A percentile compares a stretch with the other conserved stretches of the same genome.
Conservation (phyloP, 2,329 filamentous ascomycete genomes). For the Cytospora leucostoma region DNA sequence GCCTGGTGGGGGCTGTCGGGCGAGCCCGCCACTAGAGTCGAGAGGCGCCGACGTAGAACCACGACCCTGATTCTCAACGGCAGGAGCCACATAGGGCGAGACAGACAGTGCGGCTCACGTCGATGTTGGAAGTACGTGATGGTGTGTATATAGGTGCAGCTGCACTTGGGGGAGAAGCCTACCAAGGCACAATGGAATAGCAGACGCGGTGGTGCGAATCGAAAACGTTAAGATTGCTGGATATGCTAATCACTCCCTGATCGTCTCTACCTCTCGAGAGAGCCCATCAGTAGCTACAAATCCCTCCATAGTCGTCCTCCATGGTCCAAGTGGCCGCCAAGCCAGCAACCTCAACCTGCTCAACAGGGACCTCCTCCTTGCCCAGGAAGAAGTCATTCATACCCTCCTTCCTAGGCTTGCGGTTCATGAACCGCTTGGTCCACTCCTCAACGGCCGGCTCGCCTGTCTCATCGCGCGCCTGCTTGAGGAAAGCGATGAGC, state of each 20-base stretch:
- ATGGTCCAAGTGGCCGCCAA: constrained; percentile 87
- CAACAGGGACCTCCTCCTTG: constrained; percentile 51
- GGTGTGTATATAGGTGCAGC: too few relatives aligned
- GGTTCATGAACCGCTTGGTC: constrained; percentile 60
- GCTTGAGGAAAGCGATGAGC: constrained; percentile 92
- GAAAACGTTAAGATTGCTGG: too few relatives aligned
- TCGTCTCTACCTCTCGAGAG: not conserved
- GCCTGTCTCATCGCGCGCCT: constrained; percentile 92
- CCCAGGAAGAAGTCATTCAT: constrained; percentile 60
- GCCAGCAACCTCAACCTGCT: constrained; percentile 59
- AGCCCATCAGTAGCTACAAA: constrained; percentile 52
- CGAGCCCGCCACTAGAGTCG: constrained; percentile 34
- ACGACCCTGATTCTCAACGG: too few relatives aligned
- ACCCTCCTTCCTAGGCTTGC: constrained; percentile 51
- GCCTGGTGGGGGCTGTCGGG: constrained; percentile 7
- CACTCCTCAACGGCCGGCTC: constrained; percentile 79
- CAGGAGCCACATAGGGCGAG: too few relatives aligned
- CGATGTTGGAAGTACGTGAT: too few relatives aligned
- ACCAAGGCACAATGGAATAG: not conserved
- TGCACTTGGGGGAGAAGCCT: too few relatives aligned
- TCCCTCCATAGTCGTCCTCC: constrained; percentile 73
- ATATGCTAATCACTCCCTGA: not conserved
- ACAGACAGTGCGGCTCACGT: constrained; percentile 25
- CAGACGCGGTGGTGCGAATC: not conserved
- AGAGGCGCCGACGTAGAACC: constrained; percentile 33